Base-by-base conservation (phyloP, 176 grass and related monocot species). In the Ampelocalamus luodianensis region DNA sequence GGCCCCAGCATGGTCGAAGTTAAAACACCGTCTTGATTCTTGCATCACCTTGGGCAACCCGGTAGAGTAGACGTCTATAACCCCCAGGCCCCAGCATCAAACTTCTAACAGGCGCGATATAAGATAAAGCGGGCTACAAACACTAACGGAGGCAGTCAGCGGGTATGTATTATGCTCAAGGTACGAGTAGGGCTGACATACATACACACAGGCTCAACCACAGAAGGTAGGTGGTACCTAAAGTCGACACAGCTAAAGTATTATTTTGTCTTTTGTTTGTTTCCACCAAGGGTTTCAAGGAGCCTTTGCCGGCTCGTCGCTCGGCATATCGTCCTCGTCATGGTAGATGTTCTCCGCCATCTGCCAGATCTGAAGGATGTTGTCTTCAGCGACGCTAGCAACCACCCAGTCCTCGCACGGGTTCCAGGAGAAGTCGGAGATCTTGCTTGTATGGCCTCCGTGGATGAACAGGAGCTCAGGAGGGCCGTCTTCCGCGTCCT, bases 341-440 rank as follows among this genome's bases (percentile, higher is more conserved):
- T 96, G 91, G 81, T 96, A 99, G 68, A 99, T 99, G 78, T 96
- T 99, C 88, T 99, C 96, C 0, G 96, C 93, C 96, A 99, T 99
- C 75, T 99, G 96, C 96, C 96, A 99, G 85, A 99, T 99, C 88
- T 99, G 96, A 82, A 99, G 88, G 73, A 99, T 99, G 88, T 99
- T 99, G 77, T 99, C 93, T 83, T 99, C 93, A 2, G 93, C 96
- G 3, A 99, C 96, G 12, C 96, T 96, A 26, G 93, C 89, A 51
- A 99, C 26, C 60, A 99, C 90, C 96, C 96, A 99, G 54, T 99
- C 96, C 88, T 99, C 96, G 0, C 91, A 92, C 3, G 91, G 93
- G 76, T 96, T 99, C 96, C 96, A 99, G 40, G 96, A 96, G 73
- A 99, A 99, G 82, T 99, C 96, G 0, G 96, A 96, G 72, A 99